Evolutionary conservation across 148 eudicot species (phyloP).

Genomic region (Limonium bicolor): DNA sequence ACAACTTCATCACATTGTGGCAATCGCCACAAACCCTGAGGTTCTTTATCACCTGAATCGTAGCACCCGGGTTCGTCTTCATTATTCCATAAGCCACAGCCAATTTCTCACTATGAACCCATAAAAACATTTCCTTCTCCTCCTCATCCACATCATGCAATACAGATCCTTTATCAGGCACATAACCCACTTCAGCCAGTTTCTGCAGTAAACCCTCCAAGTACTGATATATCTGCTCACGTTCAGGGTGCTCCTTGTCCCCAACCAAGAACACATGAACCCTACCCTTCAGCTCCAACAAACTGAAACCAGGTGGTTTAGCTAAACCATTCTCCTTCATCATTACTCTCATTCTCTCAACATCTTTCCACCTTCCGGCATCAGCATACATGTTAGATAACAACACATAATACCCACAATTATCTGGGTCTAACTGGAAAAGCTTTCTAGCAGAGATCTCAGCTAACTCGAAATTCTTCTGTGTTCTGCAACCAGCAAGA

Average conservation of each 20-base stretch:
- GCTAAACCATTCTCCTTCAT: conserved; percentile 41
- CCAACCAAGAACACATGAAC: conserved; percentile 64
- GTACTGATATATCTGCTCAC: conserved; percentile 28
- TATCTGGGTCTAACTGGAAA: conserved; percentile 42
- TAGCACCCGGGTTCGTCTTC: conserved; percentile 38
- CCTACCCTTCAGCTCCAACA: conserved; percentile 50
- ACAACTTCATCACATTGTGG: conserved; percentile 49
- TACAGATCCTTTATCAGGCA: conserved; percentile 14
- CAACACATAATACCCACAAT: conserved; percentile 60
- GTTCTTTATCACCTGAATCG: conserved; percentile 48
- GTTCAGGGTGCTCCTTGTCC: conserved; percentile 56
- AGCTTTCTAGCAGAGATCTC: conserved; percentile 42
- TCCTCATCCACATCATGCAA: conserved; percentile 13
- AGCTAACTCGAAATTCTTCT: conserved; percentile 33
- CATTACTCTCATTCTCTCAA: conserved; percentile 38
- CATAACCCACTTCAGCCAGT: conserved; percentile 26
- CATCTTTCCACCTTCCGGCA: conserved; percentile 32
- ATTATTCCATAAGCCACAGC: conserved; percentile 49
- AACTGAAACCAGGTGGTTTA: conserved; percentile 67
- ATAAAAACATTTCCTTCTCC: conserved; percentile 15
- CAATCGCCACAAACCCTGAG: conserved; percentile 60
- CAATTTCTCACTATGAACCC: conserved; percentile 44
- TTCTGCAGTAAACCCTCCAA: conserved; percentile 31
- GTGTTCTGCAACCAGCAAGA: conserved; percentile 46
- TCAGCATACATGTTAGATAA: conserved; percentile 51